Evolutionary conservation across 106 monocot species (phyloP).

Genomic region (Dioscorea zingiberensis): DNA sequence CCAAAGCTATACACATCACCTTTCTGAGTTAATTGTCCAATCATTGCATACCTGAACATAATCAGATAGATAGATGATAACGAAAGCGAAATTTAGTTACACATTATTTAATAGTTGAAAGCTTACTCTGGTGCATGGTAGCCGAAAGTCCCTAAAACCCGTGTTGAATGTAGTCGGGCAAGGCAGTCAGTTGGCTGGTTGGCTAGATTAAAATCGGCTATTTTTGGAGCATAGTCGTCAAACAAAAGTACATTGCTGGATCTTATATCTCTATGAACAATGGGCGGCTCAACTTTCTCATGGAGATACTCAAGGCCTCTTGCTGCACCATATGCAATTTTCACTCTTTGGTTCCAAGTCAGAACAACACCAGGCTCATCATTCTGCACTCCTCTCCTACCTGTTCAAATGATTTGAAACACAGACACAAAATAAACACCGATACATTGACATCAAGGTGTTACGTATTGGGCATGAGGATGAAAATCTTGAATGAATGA

Average conservation of each 20-base stretch:
- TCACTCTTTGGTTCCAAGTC: constrained; percentile 51
- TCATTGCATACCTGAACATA: constrained; percentile 56
- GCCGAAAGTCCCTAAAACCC: constrained; percentile 19
- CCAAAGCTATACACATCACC: constrained; percentile 71
- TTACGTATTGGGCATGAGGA: not conserved
- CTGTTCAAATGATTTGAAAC: no score
- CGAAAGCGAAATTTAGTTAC: no score
- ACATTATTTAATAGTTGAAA: no score
- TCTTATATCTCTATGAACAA: constrained; percentile 52
- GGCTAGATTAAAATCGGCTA: constrained; percentile 18
- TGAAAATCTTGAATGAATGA: no score
- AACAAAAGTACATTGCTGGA: constrained; percentile 67
- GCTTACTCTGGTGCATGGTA: constrained; percentile 50
- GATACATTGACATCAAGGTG: no score
- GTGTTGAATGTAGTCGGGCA: constrained; percentile 14
- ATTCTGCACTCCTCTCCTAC: constrained; percentile 52
- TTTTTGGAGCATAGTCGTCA: constrained; percentile 31
- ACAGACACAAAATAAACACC: not conserved
- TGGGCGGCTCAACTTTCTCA: constrained; percentile 57
- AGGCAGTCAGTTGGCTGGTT: constrained; percentile 15
- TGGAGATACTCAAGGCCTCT: constrained; percentile 69
- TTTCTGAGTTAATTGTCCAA: constrained; percentile 48
- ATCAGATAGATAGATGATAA: not conserved
- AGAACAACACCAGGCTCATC: constrained; percentile 48
- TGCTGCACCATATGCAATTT: constrained; percentile 64